A percentile compares a stretch with the other conserved stretches of the same genome.
These are phyloP conservation scores for Suillus luteus DNA, from an alignment of 768 basidiomycete species.

Conservation along the genomic window DNA sequence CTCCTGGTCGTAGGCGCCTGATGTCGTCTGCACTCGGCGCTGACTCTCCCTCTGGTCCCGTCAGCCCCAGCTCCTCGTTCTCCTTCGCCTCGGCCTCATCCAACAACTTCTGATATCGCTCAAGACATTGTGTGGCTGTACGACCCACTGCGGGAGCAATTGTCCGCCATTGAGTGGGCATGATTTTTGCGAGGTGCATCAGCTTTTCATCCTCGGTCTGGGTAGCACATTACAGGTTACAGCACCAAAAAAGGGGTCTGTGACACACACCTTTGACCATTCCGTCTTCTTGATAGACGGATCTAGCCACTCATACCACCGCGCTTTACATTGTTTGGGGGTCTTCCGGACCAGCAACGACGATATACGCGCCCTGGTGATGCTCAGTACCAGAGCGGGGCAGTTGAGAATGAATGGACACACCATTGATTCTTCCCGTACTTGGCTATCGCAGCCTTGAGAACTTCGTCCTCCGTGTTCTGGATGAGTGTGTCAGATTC, in stretches of 20 bases:
- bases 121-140: slow-evolving; percentile 96
- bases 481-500: slow-evolving; percentile 32
- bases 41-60: slow-evolving; percentile 76
- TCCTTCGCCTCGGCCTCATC: slow-evolving; percentile 98
- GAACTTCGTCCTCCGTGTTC: slow-evolving; percentile 97
- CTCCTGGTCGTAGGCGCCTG: slow-evolving; percentile 85
- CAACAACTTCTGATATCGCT: slow-evolving; percentile 95
- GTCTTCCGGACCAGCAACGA: slow-evolving; percentile 97
- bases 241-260: not conserved
- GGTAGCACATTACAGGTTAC: slow-evolving; percentile 6
- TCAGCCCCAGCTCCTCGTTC: slow-evolving; percentile 89
- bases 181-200: slow-evolving; percentile 94
- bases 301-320: slow-evolving; percentile 99
- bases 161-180: slow-evolving; percentile 99
- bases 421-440: slow-evolving; percentile 97
- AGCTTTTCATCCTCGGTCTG: slow-evolving; percentile 99
- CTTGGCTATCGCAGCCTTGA: slow-evolving; percentile 98
- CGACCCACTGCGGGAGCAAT: slow-evolving; percentile 98
- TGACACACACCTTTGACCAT: slow-evolving; percentile 85
- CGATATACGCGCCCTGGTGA: slow-evolving; percentile 89
- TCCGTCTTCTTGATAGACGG: slow-evolving; percentile 99
- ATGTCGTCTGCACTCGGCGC: slow-evolving; percentile 94
- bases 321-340: slow-evolving; percentile 98
- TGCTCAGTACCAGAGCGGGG: slow-evolving; percentile 9
- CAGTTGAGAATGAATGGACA: slow-evolving; percentile 19